Evolutionary conservation across 768 basidiomycete species (phyloP), one percentile per base, ranked within the genome.

Genomic region (Phaeotremella fagi): DNA sequence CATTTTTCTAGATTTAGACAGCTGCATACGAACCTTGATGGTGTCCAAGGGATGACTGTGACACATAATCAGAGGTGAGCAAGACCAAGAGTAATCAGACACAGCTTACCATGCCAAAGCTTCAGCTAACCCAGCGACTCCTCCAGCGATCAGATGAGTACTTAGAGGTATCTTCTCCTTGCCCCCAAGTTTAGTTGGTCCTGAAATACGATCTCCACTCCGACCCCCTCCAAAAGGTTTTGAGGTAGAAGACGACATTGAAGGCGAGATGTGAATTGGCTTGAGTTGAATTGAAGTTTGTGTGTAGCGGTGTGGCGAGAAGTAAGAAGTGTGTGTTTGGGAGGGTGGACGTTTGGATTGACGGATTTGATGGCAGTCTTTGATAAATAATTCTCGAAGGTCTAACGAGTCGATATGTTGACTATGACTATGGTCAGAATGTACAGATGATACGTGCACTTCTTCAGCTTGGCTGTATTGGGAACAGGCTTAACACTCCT

Each of bases 21-120:
- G 84, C 78, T 99, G 95, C 95, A 99, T 99, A n/a, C 95, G 89
- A 63, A 97, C 94, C 78, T 98, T 98, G 80, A 98, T 98, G 23
- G 95, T 98, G 74, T 99, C 95, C 38, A 98, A 83, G 11, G 91
- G 91, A 71, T 94, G 91, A 75, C 91, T 94, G 68, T 74, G n/a
- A 25, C 48, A 18, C 31, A 41, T 75, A 12, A 20, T 33, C 27
- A 44, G 52, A 36, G 37, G 36, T 16, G 12, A 46, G 11, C 37
- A 14, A 42, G 23, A n/a, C 23, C 37, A 31, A 42, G 26, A 28
- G 50, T 51, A 42, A 63, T 53, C 64, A 66, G 16, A 12, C 29
- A 33, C 23, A 36, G 64, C 73, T 63, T 45, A 74, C 72, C 71
- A 69, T 31, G 48, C 64, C 49, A 85, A 85, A 50, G 94, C 92